Percentiles rank a stretch among this genome's conserved stretches.
phyloP scores from a whole-genome alignment of 306 rosid species.

The Cucurbita pepo region DNA sequence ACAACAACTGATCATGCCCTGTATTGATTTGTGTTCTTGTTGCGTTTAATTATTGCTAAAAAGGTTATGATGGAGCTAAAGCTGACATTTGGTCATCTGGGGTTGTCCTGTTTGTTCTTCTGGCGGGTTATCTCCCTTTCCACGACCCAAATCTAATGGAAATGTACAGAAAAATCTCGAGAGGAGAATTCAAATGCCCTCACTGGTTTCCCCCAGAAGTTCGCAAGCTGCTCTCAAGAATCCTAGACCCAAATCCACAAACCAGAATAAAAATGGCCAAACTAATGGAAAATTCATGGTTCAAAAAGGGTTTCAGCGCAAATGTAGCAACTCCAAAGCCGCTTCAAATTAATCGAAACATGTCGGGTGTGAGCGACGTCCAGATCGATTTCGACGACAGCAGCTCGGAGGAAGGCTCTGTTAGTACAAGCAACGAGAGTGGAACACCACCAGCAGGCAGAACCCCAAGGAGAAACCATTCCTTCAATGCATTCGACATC shows the following conservation, averaged over 20 bases:
- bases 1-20: no score
- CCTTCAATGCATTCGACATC: conserved; percentile 55
- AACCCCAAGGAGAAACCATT: conserved; percentile 12
- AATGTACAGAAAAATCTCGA: conserved; percentile 41
- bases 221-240: conserved; percentile 28
- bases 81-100: conserved; percentile 79
- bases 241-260: conserved; percentile 45
- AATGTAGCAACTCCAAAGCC: conserved; percentile 5
- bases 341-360: not conserved
- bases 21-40: no score
- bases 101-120: conserved; percentile 48
- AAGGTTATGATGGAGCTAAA: conserved; percentile 61
- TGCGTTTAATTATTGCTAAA: conserved; percentile 1
- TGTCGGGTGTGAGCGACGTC: conserved; percentile 8
- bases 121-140: conserved; percentile 65
- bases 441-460: not conserved
- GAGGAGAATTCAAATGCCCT: conserved; percentile 46
- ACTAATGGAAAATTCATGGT: conserved; percentile 42
- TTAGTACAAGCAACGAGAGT: not conserved
- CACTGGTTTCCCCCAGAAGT: conserved; percentile 40
- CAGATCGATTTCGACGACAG: conserved; percentile 13
- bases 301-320: conserved; percentile 29
- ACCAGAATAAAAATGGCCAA: conserved; percentile 23
- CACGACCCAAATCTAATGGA: conserved; percentile 29
- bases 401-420: not conserved